Percentiles rank a stretch among this genome's conserved stretches.
phyloP scores from a whole-genome alignment of 2,329 filamentous ascomycete genomes.

The Penicillium expansum region DNA sequence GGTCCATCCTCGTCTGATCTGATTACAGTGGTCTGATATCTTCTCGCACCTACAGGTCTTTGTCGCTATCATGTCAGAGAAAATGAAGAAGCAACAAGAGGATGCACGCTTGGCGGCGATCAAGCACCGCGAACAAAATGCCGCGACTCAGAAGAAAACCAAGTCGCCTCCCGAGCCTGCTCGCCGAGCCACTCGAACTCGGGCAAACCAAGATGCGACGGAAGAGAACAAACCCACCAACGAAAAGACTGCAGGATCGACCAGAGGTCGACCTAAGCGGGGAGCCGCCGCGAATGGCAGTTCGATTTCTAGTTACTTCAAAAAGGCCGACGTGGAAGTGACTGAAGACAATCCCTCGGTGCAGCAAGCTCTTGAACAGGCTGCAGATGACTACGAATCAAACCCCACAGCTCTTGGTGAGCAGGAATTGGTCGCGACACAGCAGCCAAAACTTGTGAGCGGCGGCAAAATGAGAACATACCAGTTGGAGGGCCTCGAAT shows the following conservation, averaged over 20 bases:
- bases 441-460: slow-evolving; percentile 79
- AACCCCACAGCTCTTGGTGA: slow-evolving; percentile 61
- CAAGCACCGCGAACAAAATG: slow-evolving; percentile 28
- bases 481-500: slow-evolving; percentile 89
- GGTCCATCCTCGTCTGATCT: neutral
- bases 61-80: slow-evolving; percentile 50
- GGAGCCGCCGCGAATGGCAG: slow-evolving; percentile 26
- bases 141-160: slow-evolving; percentile 28
- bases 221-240: slow-evolving; percentile 21
- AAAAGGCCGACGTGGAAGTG: slow-evolving; percentile 56
- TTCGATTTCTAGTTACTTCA: slow-evolving; percentile 60
- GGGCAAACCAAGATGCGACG: slow-evolving; percentile 19
- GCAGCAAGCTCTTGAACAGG: slow-evolving; percentile 57
- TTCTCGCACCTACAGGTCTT: slow-evolving; percentile 38
- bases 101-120: slow-evolving; percentile 39
- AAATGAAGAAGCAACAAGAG: slow-evolving; percentile 50
- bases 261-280: slow-evolving; percentile 31
- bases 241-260: slow-evolving; percentile 23
- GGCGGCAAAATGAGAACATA: slow-evolving; percentile 92
- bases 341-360: slow-evolving; percentile 54
- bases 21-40: neutral
- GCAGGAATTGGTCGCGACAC: slow-evolving; percentile 72
- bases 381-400: slow-evolving; percentile 56
- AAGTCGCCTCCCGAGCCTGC: slow-evolving; percentile 21
- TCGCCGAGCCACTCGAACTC: slow-evolving; percentile 35